These are phyloP conservation scores for Psophocarpus tetragonolobus DNA, from an alignment of 306 rosid genomes.

Conservation along the genomic window DNA sequence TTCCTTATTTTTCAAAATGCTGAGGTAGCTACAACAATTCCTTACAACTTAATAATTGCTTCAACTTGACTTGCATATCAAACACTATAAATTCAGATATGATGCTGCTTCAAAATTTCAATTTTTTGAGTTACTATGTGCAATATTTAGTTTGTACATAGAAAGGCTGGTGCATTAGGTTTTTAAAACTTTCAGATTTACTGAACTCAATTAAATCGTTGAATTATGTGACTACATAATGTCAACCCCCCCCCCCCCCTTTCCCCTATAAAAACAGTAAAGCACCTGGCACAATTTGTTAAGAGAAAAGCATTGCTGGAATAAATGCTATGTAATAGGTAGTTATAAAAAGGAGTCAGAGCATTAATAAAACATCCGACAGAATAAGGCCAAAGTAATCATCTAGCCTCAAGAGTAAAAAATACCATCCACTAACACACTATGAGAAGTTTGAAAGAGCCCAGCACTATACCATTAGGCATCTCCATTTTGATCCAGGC, in stretches of 20 bases:
- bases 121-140: background rate
- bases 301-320: background rate
- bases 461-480: conserved; percentile 55
- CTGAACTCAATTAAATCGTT: background rate
- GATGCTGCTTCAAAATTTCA: background rate
- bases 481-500: conserved; percentile 94
- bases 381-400: background rate
- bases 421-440: background rate
- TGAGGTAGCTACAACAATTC: background rate
- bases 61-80: background rate
- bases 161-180: background rate
- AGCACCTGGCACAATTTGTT: background rate
- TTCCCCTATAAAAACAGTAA: background rate
- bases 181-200: background rate
- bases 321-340: background rate
- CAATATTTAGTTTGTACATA: background rate
- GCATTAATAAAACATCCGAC: background rate
- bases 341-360: background rate
- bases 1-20: background rate
- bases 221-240: background rate
- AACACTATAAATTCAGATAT: too few relatives aligned
- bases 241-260: too few relatives aligned
- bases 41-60: background rate
- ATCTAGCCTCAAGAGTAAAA: background rate
- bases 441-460: background rate